Evolutionary conservation across 768 basidiomycete genomes (phyloP), one percentile per base, ranked within the genome.

Genomic region (Hygrophoropsis aurantiaca): DNA sequence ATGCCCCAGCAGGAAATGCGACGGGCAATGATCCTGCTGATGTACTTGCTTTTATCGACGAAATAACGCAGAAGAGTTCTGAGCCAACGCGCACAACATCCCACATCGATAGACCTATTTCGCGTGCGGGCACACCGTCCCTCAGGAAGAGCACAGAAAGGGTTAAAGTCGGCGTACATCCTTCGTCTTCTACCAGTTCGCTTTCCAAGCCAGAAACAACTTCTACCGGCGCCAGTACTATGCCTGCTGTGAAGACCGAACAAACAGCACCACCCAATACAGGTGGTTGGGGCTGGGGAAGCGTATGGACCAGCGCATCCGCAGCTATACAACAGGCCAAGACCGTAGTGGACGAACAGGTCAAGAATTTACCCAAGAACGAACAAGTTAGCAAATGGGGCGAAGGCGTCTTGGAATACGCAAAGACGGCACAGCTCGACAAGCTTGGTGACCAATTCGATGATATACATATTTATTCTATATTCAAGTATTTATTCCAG

Each of bases 41-140:
- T 52, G 93, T 90, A 20, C 81, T 94, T 21, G 93, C 92, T 13
- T 95, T 94, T 73, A 81, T 97, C 34, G 90, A 97, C 64, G 91
- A 97, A 69, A 91, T 95, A 54, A 93, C 90, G 0, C 90, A 90
- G 79, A 94, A 92, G 69, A 87, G 85, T 66, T 77, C 85, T 5
- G 89, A 88, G 54, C 85, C 88, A 11, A 81, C 84, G 16, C 82
- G 85, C 21, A 58, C 79, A 4, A 68, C 83, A 20, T 61, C 74
- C 23, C 74, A 79, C 55, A 68, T 79, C 46, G 81, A 84, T 41
- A 72, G 81, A 13, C 79, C 79, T 11, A 57, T 72, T 43, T 84
- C 84, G 43, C 79, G 86, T 39, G 78, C 85, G 26, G 80, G 83
- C 27, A 88, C 87, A 3, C 87, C 87, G 3, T 81, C 72, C 23